Conservation (phyloP, 352 stramenopile genomes). For the Phytophthora pisi region DNA sequence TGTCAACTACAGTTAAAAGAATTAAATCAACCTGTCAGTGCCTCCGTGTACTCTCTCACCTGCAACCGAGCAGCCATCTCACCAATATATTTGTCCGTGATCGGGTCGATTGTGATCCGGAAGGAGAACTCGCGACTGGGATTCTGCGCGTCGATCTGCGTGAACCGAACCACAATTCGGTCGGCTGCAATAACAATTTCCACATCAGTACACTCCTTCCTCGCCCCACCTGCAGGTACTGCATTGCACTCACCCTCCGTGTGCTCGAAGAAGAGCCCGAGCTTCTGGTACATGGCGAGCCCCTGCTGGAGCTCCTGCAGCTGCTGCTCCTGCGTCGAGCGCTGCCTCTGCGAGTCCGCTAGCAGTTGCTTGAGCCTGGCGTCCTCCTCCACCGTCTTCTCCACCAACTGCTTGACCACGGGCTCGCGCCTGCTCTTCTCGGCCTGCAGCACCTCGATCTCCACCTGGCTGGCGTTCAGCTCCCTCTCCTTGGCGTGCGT, state of each 20-base stretch:
- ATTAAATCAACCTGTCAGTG: neutral
- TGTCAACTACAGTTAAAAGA: slow-evolving; percentile 50
- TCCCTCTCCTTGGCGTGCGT: slow-evolving; percentile 58
- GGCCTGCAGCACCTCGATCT: slow-evolving; percentile 71
- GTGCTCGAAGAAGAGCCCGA: slow-evolving; percentile 76
- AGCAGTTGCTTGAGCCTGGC: slow-evolving; percentile 56
- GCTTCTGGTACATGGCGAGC: slow-evolving; percentile 67
- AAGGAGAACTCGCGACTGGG: slow-evolving; percentile 74
- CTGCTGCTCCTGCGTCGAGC: slow-evolving; percentile 50
- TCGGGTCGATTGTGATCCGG: slow-evolving; percentile 65
- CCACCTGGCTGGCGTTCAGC: slow-evolving; percentile 58
- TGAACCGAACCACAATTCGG: slow-evolving; percentile 71
- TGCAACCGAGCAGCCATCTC: neutral
- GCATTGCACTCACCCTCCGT: slow-evolving; percentile 42
- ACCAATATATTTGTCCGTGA: slow-evolving; percentile 71
- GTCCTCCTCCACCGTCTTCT: slow-evolving; percentile 62
- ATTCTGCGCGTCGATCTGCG: slow-evolving; percentile 66
- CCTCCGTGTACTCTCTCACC: neutral
- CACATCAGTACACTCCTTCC: neutral
- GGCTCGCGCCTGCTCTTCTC: slow-evolving; percentile 67
- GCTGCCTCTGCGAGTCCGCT: slow-evolving; percentile 48
- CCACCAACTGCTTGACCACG: slow-evolving; percentile 67
- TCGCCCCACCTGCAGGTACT: neutral
- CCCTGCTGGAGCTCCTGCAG: slow-evolving; percentile 66
- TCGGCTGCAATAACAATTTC: slow-evolving; percentile 39